phyloP scores from a whole-genome alignment of 345 rosid species.

The Aethionema arabicum region DNA sequence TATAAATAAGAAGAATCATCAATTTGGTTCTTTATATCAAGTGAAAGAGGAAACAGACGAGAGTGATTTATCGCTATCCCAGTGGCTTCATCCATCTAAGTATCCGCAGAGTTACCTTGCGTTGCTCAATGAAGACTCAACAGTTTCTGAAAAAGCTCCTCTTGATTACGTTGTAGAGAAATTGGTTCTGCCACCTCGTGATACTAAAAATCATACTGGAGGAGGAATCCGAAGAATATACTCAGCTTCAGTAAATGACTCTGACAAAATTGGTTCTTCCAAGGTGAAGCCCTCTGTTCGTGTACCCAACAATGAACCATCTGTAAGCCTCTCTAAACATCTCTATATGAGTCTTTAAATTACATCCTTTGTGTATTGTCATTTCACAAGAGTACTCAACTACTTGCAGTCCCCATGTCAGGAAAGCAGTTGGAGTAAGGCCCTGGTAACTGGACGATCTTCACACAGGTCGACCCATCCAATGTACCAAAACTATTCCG shows the following conservation, averaged over 20 bases:
- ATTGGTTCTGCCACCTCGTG: constrained; percentile 16
- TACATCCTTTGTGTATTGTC: background rate
- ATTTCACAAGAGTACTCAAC: background rate
- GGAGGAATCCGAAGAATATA: background rate
- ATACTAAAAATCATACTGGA: background rate
- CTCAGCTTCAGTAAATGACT: constrained; percentile 9
- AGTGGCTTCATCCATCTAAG: constrained; percentile 36
- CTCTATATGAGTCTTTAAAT: background rate
- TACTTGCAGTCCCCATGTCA: constrained; percentile 14
- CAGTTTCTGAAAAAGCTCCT: constrained; percentile 18
- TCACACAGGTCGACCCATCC: background rate
- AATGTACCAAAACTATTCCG: constrained; percentile 17
- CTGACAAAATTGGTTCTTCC: constrained; percentile 8
- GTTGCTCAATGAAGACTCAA: constrained; percentile 29
- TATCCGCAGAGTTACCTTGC: constrained; percentile 32
- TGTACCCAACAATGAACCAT: constrained; percentile 16
- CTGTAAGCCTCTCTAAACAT: constrained; percentile 5
- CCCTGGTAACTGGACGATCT: constrained; percentile 1
- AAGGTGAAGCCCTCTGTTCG: constrained; percentile 33
- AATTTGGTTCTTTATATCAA: too few relatives aligned
- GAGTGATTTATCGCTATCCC: constrained; percentile 19
- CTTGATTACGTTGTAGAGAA: constrained; percentile 14
- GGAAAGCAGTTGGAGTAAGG: constrained; percentile 32
- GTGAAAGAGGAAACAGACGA: constrained; percentile 8
- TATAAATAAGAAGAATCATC: too few relatives aligned